Percentiles rank a stretch among this genome's conserved stretches.
These are phyloP conservation scores for Drechmeria coniospora DNA, from an alignment of 2,329 filamentous ascomycete species.

Conservation along the genomic window DNA sequence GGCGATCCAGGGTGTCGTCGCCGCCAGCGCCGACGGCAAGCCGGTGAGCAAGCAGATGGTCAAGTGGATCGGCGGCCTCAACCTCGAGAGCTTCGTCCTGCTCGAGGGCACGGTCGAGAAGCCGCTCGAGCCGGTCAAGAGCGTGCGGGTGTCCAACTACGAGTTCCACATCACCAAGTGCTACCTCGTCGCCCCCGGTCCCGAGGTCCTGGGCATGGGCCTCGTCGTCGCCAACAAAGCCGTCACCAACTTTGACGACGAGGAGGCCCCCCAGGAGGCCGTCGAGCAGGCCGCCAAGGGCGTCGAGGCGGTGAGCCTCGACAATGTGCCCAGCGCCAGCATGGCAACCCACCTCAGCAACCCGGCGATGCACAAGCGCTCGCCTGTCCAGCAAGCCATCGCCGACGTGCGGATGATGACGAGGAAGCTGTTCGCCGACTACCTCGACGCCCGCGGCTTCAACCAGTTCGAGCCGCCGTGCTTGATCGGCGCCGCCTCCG, in stretches of 20 bases:
- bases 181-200: slow-evolving; percentile 56
- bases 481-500: slow-evolving; percentile 76
- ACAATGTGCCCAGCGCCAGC: slow-evolving; percentile 52
- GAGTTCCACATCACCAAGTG: slow-evolving; percentile 84
- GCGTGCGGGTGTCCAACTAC: slow-evolving; percentile 60
- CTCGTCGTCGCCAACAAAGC: slow-evolving; percentile 38
- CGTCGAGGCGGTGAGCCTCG: slow-evolving; percentile 24
- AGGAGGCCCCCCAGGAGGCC: slow-evolving; percentile 23
- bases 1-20: slow-evolving; percentile 69
- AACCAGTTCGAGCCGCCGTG: slow-evolving; percentile 80
- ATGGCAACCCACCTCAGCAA: slow-evolving; percentile 82
- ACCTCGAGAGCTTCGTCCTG: slow-evolving; percentile 65
- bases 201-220: slow-evolving; percentile 41
- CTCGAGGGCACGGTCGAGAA: slow-evolving; percentile 71
- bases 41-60: slow-evolving; percentile 79
- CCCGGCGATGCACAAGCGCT: slow-evolving; percentile 80
- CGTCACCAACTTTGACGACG: slow-evolving; percentile 43
- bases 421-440: slow-evolving; percentile 59
- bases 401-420: slow-evolving; percentile 38
- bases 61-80: slow-evolving; percentile 68
- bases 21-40: slow-evolving; percentile 46
- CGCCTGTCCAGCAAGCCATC: slow-evolving; percentile 81
- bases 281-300: slow-evolving; percentile 28
- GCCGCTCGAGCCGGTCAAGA: slow-evolving; percentile 77
- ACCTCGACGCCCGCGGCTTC: slow-evolving; percentile 60